Evolutionary conservation across 176 grass and related monocot genomes (phyloP).

Genomic region (Aegilops sharonensis): DNA sequence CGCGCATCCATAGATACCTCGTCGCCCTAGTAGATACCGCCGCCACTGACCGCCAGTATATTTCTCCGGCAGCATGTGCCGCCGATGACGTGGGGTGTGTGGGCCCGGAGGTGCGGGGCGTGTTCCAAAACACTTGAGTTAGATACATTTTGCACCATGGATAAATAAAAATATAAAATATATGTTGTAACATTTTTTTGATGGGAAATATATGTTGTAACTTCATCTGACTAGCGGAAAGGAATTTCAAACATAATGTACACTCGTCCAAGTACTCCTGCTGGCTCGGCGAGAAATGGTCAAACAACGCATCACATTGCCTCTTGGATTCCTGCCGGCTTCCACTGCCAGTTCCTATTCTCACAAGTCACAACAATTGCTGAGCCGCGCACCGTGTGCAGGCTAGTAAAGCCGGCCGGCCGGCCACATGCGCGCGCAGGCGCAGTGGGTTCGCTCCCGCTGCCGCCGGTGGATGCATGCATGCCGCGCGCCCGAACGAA

Average conservation of each 20-base stretch:
- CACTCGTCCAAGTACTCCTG: not conserved
- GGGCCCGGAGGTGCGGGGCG: no score
- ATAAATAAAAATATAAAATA: no score
- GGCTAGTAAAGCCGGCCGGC: not conserved
- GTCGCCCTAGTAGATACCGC: no score
- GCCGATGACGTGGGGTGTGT: no score
- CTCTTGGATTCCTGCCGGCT: not conserved
- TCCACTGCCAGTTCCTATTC: not conserved
- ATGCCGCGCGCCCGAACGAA: not conserved
- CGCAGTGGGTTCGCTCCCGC: not conserved
- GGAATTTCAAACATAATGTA: not conserved
- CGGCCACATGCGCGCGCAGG: constrained; percentile 37
- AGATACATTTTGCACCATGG: no score
- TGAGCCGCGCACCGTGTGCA: not conserved
- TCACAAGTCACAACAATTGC: not conserved
- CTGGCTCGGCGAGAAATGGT: not conserved
- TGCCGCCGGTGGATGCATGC: not conserved
- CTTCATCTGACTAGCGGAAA: not conserved
- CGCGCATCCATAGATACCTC: no score
- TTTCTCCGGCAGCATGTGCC: no score
- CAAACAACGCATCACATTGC: not conserved
- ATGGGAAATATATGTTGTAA: no score
- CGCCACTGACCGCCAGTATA: no score
- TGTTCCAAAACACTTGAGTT: no score
- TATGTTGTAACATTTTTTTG: not conserved